These are phyloP conservation scores for Casuarina cunninghamiana DNA, from an alignment of 306 rosid species.

Conservation along the genomic window DNA sequence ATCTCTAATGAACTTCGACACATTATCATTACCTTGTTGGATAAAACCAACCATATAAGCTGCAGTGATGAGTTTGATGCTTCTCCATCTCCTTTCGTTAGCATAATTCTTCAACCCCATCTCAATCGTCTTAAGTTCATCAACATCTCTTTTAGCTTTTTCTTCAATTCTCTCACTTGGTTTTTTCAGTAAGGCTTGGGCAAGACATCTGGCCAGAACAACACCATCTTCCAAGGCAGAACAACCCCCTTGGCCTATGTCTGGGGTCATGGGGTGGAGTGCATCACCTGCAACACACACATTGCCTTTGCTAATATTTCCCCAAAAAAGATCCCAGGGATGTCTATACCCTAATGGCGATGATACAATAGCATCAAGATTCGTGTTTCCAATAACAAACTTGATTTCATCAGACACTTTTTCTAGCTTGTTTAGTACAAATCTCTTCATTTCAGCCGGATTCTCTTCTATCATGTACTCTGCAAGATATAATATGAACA, in stretches of 20 bases:
- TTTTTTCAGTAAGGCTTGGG: too few species aligned
- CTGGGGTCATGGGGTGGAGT: too few species aligned
- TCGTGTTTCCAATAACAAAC: neutral
- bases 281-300: too few species aligned
- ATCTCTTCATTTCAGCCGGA: constrained; percentile 22
- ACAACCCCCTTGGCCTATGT: too few species aligned
- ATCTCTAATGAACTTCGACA: constrained; percentile 48
- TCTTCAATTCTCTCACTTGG: too few species aligned
- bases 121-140: neutral
- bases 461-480: constrained; percentile 42
- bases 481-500: constrained; percentile 7
- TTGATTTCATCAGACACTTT: neutral
- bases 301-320: too few species aligned
- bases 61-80: neutral
- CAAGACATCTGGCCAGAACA: too few species aligned
- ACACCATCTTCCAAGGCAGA: too few species aligned
- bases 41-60: neutral
- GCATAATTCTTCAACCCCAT: neutral
- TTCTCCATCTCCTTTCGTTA: neutral
- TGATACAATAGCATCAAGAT: neutral
- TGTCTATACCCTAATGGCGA: neutral
- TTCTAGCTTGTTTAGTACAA: neutral
- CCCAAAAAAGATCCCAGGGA: neutral
- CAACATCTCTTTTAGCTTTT: too few species aligned
- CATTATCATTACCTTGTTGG: constrained; percentile 24